Percentiles rank a stretch among this genome's conserved stretches.
Conservation (phyloP, 2,329 filamentous ascomycete genomes). For the Venturia effusa region DNA sequence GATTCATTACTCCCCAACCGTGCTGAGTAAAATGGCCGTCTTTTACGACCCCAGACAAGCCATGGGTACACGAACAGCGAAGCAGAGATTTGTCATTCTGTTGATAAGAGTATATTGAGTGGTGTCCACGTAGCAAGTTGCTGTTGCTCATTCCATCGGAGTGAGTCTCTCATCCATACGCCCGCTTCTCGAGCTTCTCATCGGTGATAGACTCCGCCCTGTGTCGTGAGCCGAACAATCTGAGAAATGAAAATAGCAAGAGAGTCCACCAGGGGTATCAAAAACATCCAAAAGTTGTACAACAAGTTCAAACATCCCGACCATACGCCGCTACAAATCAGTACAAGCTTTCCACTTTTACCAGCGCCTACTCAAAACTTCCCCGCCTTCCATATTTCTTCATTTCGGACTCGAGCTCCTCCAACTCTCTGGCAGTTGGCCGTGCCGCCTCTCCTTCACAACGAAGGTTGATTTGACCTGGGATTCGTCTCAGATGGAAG, state of each 20-base stretch:
- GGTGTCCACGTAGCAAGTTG: not conserved
- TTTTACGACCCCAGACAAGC: too few species aligned
- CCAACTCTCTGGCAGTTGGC: constrained; percentile 32
- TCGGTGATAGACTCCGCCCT: not conserved
- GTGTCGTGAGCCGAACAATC: not conserved
- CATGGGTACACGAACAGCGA: not conserved
- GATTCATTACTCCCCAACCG: too few species aligned
- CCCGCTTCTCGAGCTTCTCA: not conserved
- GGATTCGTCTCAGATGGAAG: constrained; percentile 36
- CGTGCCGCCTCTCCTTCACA: constrained; percentile 28
- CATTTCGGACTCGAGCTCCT: constrained; percentile 8
- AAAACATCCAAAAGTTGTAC: not conserved
- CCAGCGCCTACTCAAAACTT: not conserved
- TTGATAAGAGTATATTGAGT: not conserved
- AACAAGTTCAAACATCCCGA: not conserved
- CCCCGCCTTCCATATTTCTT: constrained; percentile 2
- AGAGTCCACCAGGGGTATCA: not conserved
- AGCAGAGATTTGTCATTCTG: not conserved
- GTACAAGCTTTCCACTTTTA: too few species aligned
- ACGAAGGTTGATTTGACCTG: constrained; percentile 38
- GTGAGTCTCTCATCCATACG: not conserved
- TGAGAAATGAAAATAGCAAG: not conserved
- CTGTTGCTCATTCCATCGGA: not conserved
- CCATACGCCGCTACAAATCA: not conserved
- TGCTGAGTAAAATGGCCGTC: too few species aligned